Conservation (phyloP, 1,284 basidiomycete species). For the Xerocomus tenax region DNA sequence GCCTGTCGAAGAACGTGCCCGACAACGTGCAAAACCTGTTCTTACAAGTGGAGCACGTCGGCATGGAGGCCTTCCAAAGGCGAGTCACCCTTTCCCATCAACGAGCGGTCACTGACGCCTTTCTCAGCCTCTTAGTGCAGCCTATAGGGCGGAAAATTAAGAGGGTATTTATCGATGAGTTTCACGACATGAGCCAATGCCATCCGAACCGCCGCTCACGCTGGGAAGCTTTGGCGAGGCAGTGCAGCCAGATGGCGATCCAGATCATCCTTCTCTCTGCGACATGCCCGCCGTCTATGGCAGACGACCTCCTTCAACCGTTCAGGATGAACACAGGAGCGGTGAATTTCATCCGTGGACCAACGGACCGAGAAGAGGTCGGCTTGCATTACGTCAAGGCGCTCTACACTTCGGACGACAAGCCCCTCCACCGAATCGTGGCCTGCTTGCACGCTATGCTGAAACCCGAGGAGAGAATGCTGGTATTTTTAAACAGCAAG, state of each 20-base stretch:
- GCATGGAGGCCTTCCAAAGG: not conserved
- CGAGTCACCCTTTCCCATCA: too few species aligned
- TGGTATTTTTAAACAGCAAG: not conserved
- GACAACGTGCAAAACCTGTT: constrained; percentile 3
- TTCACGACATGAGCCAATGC: not conserved
- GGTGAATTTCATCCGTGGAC: not conserved
- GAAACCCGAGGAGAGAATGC: not conserved
- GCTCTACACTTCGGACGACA: not conserved
- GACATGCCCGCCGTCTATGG: not conserved
- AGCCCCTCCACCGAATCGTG: not conserved
- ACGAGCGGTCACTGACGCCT: too few species aligned
- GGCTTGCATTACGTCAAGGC: not conserved
- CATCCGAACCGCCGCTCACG: not conserved
- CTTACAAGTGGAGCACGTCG: constrained; percentile 11
- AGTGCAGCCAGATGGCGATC: not conserved
- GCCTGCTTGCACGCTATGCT: too few species aligned
- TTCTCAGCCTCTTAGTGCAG: not conserved
- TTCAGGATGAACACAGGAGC: not conserved
- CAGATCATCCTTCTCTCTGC: not conserved
- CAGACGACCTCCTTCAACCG: not conserved
- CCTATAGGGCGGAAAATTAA: not conserved
- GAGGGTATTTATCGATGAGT: not conserved
- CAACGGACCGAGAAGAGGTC: not conserved
- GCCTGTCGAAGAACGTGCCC: not conserved
- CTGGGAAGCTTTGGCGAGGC: not conserved